phyloP scores from a whole-genome alignment of 2,329 filamentous ascomycete species.

The Ceratocystis harringtonii region DNA sequence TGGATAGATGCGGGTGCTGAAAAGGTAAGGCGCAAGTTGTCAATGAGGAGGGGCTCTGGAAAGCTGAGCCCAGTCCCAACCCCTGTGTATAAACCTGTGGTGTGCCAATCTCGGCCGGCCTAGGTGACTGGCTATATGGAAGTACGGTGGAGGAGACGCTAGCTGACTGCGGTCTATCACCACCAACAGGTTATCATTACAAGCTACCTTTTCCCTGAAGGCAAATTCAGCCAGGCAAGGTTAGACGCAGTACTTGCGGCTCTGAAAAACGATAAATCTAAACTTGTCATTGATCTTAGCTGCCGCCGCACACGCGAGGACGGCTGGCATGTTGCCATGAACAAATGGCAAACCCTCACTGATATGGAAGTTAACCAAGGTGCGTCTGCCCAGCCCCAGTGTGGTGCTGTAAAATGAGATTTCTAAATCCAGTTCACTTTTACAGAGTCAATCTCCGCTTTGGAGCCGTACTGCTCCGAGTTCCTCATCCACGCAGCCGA shows the following conservation, averaged over 20 bases:
- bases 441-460: constrained; percentile 58
- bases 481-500: constrained; percentile 96
- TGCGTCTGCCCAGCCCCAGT: constrained; percentile 26
- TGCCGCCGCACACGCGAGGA: constrained; percentile 59
- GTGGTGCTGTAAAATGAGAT: neutral
- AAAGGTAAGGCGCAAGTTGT: constrained; percentile 45
- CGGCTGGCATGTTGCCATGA: constrained; percentile 93
- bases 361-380: constrained; percentile 87
- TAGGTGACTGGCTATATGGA: neutral
- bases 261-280: constrained; percentile 58
- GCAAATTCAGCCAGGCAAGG: constrained; percentile 61
- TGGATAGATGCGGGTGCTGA: constrained; percentile 84
- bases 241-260: constrained; percentile 59
- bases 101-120: too few relatives aligned
- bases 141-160: neutral
- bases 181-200: constrained; percentile 78
- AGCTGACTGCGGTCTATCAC: neutral
- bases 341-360: constrained; percentile 97
- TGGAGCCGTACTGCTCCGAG: constrained; percentile 89
- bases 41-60: neutral
- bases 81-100: neutral
- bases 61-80: neutral
- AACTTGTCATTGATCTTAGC: constrained; percentile 88
- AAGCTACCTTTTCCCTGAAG: constrained; percentile 79
- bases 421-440: constrained; percentile 10